Evolutionary conservation across 177 flowering plant genomes (phyloP), one percentile per base, ranked within the genome.

Genomic region (Vitis hybrid): DNA sequence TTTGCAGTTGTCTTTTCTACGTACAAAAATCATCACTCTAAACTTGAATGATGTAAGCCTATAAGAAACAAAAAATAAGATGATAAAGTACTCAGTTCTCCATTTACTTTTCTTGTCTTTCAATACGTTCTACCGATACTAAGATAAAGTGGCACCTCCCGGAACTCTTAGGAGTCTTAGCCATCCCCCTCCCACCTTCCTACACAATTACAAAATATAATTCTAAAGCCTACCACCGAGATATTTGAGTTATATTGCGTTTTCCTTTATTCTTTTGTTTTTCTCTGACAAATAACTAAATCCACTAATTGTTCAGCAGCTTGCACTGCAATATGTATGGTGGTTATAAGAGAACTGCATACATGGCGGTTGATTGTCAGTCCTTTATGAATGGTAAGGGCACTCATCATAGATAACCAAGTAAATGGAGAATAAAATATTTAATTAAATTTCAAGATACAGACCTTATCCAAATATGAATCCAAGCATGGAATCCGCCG

Each of bases 401-500:
- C 47, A 44, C 17, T 15, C 33, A 38, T 61, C 24, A 11, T 61
- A 0, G 49, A 28, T 4, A 44, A 20, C 62, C 20, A 22, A 24
- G 64, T 3, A 15, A 31, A 49, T 14, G 58, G 18, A 7, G 24
- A 58, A 58, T 11, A 58, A 58, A 11, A 20, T 8, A 8, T 17
- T 18, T 58, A 18, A 7, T 7, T 19, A 61, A 11, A 38, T 38
- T 38, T 5, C 2, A 38, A 58, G 57, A 61, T 22, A 51, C 75
- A 68, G 22, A 95, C 99, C 98, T 94, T 96, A 70, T 96, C 99
- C 64, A 96, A 74, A 70, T 88, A 96, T 54, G 98, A 96, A 79
- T 96, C 99, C 88, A 94, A 81, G 79, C 99, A 96, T 64, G 99
- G 99, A 76, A 96, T 90, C 66, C 99, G 79, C 64, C 99, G 79